Evolutionary conservation across 2,329 filamentous ascomycete species (phyloP), one percentile per base, ranked within the genome.

Genomic region (Aspergillus neoniger): DNA sequence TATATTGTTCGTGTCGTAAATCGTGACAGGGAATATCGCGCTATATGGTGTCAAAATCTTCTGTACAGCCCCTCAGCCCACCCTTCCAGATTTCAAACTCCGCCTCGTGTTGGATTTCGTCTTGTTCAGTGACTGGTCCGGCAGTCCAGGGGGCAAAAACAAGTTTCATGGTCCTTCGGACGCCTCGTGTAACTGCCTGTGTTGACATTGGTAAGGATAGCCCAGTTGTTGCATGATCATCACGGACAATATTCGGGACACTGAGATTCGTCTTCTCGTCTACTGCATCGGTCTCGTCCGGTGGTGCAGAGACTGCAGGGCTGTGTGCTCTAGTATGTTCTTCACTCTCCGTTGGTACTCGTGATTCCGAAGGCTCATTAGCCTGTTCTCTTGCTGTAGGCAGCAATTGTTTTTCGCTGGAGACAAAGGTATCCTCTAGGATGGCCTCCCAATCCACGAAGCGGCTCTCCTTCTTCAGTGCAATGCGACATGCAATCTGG

Each of bases 61-160:
- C 23, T 41, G 25, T 54, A 48, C 49, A 53, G 49, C 63, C 65
- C 47, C 71, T 70, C 25, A 79, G 51, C 0, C 91, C 91, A 0
- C 85, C 87, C 71, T 84, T 85, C 67, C 82, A 86, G 59, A 97
- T 88, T 74, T 92, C 88, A 74, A 92, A 96, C 70, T 91, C 88
- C 4, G 88, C 81, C 14, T 76, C 74, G 6, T 70, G 65, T 36
- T 47, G 59, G 12, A 38, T 43, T 7, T 79, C 80, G 1, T 77
- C 70, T 56, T 82, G 64, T 10, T 82, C 79, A 55, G 82, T 73
- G 15, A 84, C 79, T 63, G 80, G 80, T 1, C 82, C 83, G 2
- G 79, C 77, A 4, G 85, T 85, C 84, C 96, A 95, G 1, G 91
- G 85, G 52, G 92, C 90, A 79, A 96, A 98, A 1, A 96, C 94